Evolutionary conservation across 352 stramenopile species (phyloP), one percentile per base, ranked within the genome.

Genomic region (Globisporangium takayamanum): DNA sequence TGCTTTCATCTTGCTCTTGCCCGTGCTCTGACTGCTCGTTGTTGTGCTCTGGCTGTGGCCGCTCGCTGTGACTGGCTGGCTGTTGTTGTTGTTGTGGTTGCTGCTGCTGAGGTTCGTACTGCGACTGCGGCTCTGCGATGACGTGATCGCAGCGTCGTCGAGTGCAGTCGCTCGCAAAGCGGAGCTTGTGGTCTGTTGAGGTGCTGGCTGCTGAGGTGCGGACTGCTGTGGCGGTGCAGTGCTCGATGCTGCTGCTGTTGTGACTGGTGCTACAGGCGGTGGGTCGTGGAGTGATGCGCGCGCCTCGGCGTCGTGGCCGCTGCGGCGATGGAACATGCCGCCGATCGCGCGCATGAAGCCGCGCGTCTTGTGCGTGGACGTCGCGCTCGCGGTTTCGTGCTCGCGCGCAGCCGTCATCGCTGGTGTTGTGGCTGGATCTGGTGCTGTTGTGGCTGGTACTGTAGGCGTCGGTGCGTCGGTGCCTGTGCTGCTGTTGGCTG

Each of bases 301-400:
- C 18, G 51, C 53, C 44, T 59, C 59, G 20, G 56, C 59, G 36
- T 68, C 66, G 41, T 42, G 49, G 7, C 22, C 37, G 33, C 59
- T 76, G 56, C 55, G 54, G 46, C 72, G 76, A 52, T 76, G 70
- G 57, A 84, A 81, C 20, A 86, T 50, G 25, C 69, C 65, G 49
- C 76, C 76, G 54, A 86, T 68, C 15, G 72, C 73, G 22, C 70
- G 72, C 49, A 86, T 74, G 20, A 86, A 65, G 50, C 67, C 67
- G 50, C 69, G 65, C 45, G 69, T 69, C 57, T 78, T 83, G 62
- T 64, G 25, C 25, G 58, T 26, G 2, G 44, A 12, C 11, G 44
- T 48, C 53, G 55, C 57, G 18, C 30, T 22, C 28, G 44, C 42
- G 57, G 45, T 50, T 8, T 57, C 48, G 25, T 48, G 46, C 15